Conservation (phyloP, 1,139 yeast genomes). For the Arxiozyma telluris region DNA sequence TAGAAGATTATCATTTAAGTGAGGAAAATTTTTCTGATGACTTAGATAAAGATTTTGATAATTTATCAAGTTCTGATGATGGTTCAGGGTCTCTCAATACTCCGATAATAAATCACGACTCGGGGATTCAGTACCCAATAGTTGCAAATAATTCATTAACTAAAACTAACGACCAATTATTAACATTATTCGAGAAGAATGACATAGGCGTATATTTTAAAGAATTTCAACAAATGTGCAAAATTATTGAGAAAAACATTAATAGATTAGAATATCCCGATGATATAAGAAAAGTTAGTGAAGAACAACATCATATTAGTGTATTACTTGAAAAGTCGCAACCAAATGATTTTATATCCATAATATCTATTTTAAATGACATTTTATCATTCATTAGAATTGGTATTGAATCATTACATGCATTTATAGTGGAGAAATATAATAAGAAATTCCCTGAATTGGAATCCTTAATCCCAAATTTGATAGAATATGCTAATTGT, state of each 20-base stretch:
- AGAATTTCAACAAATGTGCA: neutral
- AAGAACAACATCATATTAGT: neutral
- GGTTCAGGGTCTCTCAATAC: neutral
- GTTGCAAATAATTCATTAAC: neutral
- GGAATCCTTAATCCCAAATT: constrained; percentile 52
- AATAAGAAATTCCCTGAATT: constrained; percentile 63
- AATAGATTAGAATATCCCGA: neutral
- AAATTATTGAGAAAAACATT: neutral
- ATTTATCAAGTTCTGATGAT: neutral
- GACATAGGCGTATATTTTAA: neutral
- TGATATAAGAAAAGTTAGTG: neutral
- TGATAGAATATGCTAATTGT: constrained; percentile 54
- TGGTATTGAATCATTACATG: constrained; percentile 46
- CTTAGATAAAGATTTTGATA: constrained; percentile 26
- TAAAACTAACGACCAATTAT: neutral
- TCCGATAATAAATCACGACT: neutral
- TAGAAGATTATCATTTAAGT: constrained; percentile 9
- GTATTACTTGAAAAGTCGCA: constrained; percentile 28
- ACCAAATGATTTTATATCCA: constrained; percentile 28
- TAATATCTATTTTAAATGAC: constrained; percentile 49
- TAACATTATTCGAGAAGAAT: neutral
- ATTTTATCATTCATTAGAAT: constrained; percentile 46
- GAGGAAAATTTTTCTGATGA: constrained; percentile 27
- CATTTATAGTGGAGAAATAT: constrained; percentile 47
- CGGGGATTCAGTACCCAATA: neutral